Conservation (phyloP, 345 rosid genomes). For the Excoecaria cochinchinensis region DNA sequence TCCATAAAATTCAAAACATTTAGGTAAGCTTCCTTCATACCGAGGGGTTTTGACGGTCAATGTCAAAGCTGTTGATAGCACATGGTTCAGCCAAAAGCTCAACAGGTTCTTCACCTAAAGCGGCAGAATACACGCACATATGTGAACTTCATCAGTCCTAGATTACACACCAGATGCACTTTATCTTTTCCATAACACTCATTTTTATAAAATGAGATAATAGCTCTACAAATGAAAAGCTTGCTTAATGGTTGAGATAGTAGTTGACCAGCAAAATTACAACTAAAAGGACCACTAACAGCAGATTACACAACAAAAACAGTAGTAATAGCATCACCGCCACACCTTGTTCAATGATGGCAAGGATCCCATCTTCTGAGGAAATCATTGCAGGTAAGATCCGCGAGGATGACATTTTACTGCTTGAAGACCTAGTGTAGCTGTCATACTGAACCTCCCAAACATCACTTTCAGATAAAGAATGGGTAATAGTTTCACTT, state of each 20-base stretch:
- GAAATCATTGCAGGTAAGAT: conserved; percentile 83
- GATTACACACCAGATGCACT: not conserved
- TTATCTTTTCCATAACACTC: not conserved
- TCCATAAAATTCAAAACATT: conserved; percentile 2
- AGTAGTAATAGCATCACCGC: not conserved
- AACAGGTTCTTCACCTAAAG: conserved; percentile 63
- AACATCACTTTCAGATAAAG: conserved; percentile 79
- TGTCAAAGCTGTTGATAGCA: conserved; percentile 91
- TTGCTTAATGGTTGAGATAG: not conserved
- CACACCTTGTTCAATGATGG: conserved; percentile 72
- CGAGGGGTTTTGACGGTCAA: conserved; percentile 69
- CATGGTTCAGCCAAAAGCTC: conserved; percentile 89
- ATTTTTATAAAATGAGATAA: not conserved
- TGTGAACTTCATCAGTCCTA: not conserved
- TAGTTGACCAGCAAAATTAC: not conserved
- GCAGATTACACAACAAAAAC: not conserved
- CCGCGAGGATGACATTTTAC: conserved; percentile 55
- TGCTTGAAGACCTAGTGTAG: conserved; percentile 49
- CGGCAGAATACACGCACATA: not conserved
- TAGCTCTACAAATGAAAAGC: not conserved
- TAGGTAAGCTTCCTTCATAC: conserved; percentile 32
- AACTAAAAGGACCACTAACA: not conserved
- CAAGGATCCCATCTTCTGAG: conserved; percentile 93
- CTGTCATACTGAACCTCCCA: conserved; percentile 85
- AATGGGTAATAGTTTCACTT: conserved; percentile 33